phyloP scores from a whole-genome alignment of 352 stramenopile species.

The Blastocystis hominis region DNA sequence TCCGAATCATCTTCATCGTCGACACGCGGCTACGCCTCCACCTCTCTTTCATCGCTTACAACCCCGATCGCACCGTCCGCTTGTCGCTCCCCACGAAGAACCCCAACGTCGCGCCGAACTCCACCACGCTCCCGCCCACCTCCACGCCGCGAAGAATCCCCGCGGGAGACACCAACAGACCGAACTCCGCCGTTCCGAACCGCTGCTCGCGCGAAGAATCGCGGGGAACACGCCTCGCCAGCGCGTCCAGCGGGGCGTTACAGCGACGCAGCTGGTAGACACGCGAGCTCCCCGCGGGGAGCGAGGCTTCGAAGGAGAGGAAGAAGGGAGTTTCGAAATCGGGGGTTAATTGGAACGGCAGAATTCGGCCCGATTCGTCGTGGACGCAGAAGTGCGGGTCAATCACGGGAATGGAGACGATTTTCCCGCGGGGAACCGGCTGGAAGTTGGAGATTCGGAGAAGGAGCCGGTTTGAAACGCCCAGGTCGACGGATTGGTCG shows the following conservation, averaged over 20 bases:
- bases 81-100: neutral
- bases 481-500: neutral
- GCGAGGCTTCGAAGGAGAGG: neutral
- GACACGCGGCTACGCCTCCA: slow-evolving; percentile 4
- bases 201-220: neutral
- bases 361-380: neutral
- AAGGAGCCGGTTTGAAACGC: neutral
- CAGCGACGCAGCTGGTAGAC: neutral
- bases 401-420: neutral
- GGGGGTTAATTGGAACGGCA: neutral
- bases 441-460: neutral
- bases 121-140: neutral
- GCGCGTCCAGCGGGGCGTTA: neutral
- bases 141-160: neutral
- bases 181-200: neutral
- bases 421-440: neutral
- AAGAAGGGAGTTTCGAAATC: neutral
- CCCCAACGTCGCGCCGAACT: neutral
- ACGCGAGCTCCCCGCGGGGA: neutral
- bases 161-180: neutral
- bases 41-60: neutral
- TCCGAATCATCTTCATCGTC: neutral
- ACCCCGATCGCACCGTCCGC: neutral
- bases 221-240: neutral
- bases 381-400: neutral